A percentile compares a stretch with the other conserved stretches of the same genome.
Conservation (phyloP, 2,329 filamentous ascomycete species). For the Colletotrichum horii region DNA sequence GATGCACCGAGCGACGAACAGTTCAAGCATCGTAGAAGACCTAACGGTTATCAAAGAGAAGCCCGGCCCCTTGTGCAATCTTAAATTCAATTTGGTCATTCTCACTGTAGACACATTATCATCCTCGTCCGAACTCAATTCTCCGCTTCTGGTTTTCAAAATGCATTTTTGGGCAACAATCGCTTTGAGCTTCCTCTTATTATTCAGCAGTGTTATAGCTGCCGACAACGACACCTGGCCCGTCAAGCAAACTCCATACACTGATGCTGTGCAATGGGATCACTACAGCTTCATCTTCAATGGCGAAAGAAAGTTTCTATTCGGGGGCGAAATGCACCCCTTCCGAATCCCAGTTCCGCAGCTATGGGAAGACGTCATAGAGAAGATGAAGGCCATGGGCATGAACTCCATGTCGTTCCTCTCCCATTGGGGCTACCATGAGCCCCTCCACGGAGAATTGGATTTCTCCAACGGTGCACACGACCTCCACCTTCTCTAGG, state of each 20-base stretch:
- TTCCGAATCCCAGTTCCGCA: neutral
- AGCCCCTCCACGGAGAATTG: neutral
- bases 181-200: neutral
- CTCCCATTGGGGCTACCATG: neutral
- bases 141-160: too few species aligned
- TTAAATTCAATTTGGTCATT: too few species aligned
- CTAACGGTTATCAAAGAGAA: too few species aligned
- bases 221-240: neutral
- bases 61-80: too few species aligned
- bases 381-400: neutral
- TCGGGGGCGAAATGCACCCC: neutral
- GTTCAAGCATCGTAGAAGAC: too few species aligned
- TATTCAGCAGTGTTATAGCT: fast-evolving
- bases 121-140: too few species aligned
- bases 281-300: neutral
- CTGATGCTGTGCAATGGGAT: neutral
- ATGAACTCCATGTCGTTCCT: neutral
- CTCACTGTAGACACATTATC: too few species aligned
- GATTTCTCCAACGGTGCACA: neutral
- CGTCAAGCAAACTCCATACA: neutral
- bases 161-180: too few species aligned
- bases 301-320: neutral
- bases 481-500: constrained; percentile 45
- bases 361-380: neutral
- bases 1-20: too few species aligned